Percentiles rank a stretch among this genome's conserved stretches.
phyloP scores from a whole-genome alignment of 495 filamentous ascomycete species.

The Staphylotrichum longicolle region DNA sequence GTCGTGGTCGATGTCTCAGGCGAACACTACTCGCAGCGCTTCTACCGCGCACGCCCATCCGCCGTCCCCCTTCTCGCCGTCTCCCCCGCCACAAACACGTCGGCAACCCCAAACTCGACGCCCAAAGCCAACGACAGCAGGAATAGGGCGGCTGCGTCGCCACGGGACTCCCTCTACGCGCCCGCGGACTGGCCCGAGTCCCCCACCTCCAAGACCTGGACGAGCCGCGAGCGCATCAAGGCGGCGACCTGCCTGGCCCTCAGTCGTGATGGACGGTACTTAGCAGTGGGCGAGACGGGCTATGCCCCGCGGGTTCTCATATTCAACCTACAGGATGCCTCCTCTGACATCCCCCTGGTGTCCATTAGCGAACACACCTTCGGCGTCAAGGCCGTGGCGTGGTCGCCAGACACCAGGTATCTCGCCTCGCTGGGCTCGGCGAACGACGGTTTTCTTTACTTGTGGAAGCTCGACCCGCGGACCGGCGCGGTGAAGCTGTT shows the following conservation, averaged over 20 bases:
- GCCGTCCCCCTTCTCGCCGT: constrained; percentile 60
- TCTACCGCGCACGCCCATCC: constrained; percentile 84
- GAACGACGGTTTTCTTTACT: constrained; percentile 91
- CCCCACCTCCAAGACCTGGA: constrained; percentile 66
- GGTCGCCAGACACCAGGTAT: constrained; percentile 83
- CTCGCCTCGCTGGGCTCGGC: constrained; percentile 82
- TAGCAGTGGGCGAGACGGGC: constrained; percentile 94
- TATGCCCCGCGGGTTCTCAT: constrained; percentile 90
- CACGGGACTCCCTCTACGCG: constrained; percentile 56
- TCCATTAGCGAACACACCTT: constrained; percentile 87
- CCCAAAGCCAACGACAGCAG: constrained; percentile 63
- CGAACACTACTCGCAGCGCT: constrained; percentile 73
- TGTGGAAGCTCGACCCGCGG: constrained; percentile 81
- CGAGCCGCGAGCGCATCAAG: constrained; percentile 84
- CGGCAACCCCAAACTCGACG: constrained; percentile 58
- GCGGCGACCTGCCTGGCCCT: constrained; percentile 94
- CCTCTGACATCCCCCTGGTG: constrained; percentile 77
- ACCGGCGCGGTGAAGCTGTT: constrained; percentile 84
- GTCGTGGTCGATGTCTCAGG: constrained; percentile 82
- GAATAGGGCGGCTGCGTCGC: constrained; percentile 52
- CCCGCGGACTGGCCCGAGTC: constrained; percentile 56
- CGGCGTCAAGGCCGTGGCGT: constrained; percentile 83
- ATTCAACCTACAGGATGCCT: constrained; percentile 75
- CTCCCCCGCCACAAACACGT: constrained; percentile 38
- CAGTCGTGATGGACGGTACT: constrained; percentile 81